Percentiles rank a stretch among this genome's conserved stretches.
phyloP scores from a whole-genome alignment of 257 asterid species.

The Solanum corneliomulleri region DNA sequence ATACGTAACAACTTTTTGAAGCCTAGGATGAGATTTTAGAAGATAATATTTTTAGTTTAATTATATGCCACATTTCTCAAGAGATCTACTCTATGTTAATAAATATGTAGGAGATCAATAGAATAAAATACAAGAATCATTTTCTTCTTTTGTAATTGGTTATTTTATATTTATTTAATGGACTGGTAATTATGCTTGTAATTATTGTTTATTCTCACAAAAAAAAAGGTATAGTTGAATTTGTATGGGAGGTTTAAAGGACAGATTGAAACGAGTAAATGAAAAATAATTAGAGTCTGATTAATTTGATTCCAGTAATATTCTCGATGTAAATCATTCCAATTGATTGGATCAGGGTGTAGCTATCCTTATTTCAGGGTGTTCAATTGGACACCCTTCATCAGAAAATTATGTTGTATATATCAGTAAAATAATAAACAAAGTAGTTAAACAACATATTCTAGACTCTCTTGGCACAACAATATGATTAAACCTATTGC shows the following conservation, averaged over 20 bases:
- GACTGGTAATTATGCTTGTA: not conserved
- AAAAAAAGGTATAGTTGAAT: not conserved
- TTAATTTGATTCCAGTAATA: too few species aligned
- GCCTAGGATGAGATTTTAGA: not conserved
- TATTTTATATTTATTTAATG: not conserved
- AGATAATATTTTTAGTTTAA: not conserved
- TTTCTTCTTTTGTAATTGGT: not conserved
- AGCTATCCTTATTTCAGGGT: too few species aligned
- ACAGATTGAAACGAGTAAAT: not conserved
- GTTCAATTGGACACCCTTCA: too few species aligned
- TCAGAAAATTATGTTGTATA: too few species aligned
- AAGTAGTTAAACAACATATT: too few species aligned
- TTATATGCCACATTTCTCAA: not conserved
- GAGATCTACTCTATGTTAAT: not conserved
- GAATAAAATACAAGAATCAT: not conserved
- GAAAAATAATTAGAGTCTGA: not conserved
- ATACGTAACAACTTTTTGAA: not conserved
- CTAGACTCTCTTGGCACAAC: too few species aligned
- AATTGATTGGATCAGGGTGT: too few species aligned
- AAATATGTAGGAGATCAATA: not conserved
- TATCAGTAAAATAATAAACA: too few species aligned
- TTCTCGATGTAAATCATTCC: too few species aligned
- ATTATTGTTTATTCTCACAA: not conserved
- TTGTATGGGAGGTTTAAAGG: not conserved
- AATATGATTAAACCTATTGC: too few species aligned